phyloP scores from a whole-genome alignment of 2,329 filamentous ascomycete genomes.

The Fusarium guadeloupense region DNA sequence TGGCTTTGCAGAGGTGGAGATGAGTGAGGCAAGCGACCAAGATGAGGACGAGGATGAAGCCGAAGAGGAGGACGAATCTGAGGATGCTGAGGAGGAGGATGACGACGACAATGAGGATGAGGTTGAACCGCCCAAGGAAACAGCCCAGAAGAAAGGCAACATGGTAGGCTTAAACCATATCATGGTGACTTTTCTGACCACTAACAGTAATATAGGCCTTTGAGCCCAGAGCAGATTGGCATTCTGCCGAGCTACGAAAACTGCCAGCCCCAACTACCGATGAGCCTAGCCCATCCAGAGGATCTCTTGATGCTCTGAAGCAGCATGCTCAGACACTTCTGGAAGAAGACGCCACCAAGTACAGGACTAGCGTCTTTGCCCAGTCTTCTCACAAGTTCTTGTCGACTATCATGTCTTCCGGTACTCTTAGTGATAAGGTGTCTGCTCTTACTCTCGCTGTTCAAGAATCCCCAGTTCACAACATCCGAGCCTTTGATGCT shows the following conservation, averaged over 20 bases:
- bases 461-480: slow-evolving; percentile 96
- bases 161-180: slow-evolving; percentile 46
- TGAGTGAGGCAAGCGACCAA: slow-evolving; percentile 51
- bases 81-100: slow-evolving; percentile 23
- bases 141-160: slow-evolving; percentile 43
- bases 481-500: slow-evolving; percentile 86
- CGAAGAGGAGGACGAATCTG: slow-evolving; percentile 46
- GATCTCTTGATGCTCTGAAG: slow-evolving; percentile 63
- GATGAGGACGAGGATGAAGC: slow-evolving; percentile 49
- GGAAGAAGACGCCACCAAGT: slow-evolving; percentile 79
- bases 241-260: slow-evolving; percentile 55
- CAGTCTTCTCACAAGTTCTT: slow-evolving; percentile 95
- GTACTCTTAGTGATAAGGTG: slow-evolving; percentile 95
- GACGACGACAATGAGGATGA: slow-evolving; percentile 45
- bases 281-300: slow-evolving; percentile 54
- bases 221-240: slow-evolving; percentile 68
- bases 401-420: slow-evolving; percentile 94
- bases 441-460: slow-evolving; percentile 93
- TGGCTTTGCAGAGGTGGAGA: slow-evolving; percentile 48
- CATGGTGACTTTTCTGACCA: slow-evolving; percentile 39
- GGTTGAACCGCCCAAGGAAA: slow-evolving; percentile 45
- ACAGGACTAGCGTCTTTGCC: slow-evolving; percentile 76
- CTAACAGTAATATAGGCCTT: slow-evolving; percentile 59
- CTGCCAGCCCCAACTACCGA: slow-evolving; percentile 58
- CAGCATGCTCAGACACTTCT: slow-evolving; percentile 78